A percentile compares a stretch with the other conserved stretches of the same genome.
Evolutionary conservation across 768 basidiomycete species (phyloP).

Genomic region (Tulasnella sp.): DNA sequence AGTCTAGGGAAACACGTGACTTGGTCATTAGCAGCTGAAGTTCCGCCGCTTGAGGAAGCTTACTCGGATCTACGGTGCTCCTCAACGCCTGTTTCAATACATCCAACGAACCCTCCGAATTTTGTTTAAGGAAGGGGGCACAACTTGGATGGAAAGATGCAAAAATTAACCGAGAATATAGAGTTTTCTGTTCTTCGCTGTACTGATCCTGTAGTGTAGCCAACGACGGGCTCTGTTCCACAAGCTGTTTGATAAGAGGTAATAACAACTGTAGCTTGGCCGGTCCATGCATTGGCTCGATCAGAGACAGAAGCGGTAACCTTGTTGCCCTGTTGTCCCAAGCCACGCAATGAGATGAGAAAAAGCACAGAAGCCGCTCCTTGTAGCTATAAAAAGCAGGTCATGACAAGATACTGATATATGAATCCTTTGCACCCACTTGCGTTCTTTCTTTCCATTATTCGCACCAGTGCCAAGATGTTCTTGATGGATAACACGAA

Average conservation of each 20-base stretch:
- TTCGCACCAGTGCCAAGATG: constrained; percentile 34
- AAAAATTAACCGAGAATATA: constrained; percentile 17
- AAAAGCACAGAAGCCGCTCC: constrained; percentile 55
- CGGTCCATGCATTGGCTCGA: constrained; percentile 37
- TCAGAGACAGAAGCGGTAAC: constrained; percentile 38
- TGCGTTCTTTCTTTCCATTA: constrained; percentile 43
- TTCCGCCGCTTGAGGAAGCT: not conserved
- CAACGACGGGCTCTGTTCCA: too few relatives aligned
- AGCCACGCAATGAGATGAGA: constrained; percentile 65
- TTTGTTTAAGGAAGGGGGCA: too few relatives aligned
- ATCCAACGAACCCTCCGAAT: too few relatives aligned
- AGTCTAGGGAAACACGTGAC: not conserved
- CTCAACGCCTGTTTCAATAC: not conserved
- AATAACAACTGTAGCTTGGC: constrained; percentile 42
- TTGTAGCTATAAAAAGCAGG: constrained; percentile 41
- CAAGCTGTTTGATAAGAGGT: constrained; percentile 40
- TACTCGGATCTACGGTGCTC: not conserved
- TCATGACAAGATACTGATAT: not conserved
- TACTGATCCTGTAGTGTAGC: too few relatives aligned
- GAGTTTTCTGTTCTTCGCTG: too few relatives aligned
- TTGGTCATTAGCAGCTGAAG: not conserved
- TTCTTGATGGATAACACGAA: constrained; percentile 47
- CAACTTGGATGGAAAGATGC: too few relatives aligned
- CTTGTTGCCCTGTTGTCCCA: constrained; percentile 39
- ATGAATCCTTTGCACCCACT: constrained; percentile 30